Evolutionary conservation across 108 stramenopile species (phyloP), one percentile per base, ranked within the genome.

Genomic region (Nitzschia sp.): DNA sequence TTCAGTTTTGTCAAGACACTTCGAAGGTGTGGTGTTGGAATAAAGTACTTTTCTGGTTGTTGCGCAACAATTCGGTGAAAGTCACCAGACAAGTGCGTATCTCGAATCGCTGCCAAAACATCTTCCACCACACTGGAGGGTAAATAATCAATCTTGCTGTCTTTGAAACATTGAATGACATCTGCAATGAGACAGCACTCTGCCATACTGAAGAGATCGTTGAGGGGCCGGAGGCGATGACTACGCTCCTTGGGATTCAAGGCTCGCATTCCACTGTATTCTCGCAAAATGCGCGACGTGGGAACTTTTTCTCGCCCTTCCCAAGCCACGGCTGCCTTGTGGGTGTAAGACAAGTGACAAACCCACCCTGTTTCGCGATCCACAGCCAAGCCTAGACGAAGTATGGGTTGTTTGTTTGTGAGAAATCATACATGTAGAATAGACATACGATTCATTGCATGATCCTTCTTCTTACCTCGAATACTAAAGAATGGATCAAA

Each of bases 121-220:
- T 98, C 98, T 17, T 83, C 85, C 41, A 96, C 91, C 5, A 80
- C 89, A 76, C 82, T 86, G 25, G 66, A 44, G 10, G 90, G 83
- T 74, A 80, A 87, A 67, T 82, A 97, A 10, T 86, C 82, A 29
- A 93, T 94, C 46, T 88, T 66, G 8, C 67, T 26, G 58, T 89
- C 83, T 50, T 93, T 80, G 65, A 98, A 96, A 75, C 84, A 95
- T 62, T 98, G 94, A 15, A 96, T 83, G 10, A 91, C 92, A 68
- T 98, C 96, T 9, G 98, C 96, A 67, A 98, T 90, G 20, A 98
- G 73, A 56, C 96, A 97, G 63, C 96, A 97, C 76, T 97, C 96
- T 0, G 96, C 93, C 91, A 98, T 94, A 66, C 74, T 73, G 64
- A 97, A 98, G 26, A 96, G 68, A 70, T 98, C 98, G 76, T 96